Evolutionary conservation across 2,329 filamentous ascomycete genomes (phyloP), one percentile per base, ranked within the genome.

Genomic region (Alternaria triticimaculans): DNA sequence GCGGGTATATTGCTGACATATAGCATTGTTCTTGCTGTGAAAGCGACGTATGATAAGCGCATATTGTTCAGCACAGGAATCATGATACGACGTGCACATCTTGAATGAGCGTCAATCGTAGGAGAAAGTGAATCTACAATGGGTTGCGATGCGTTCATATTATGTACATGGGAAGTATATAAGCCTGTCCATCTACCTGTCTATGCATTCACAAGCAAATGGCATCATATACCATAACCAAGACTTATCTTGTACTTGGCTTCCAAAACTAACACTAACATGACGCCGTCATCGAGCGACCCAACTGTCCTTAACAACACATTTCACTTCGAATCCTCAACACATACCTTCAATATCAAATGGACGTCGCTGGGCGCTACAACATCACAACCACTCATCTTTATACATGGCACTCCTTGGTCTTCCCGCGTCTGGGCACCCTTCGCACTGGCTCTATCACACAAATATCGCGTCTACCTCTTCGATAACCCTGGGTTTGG

Each of bases 401-500:
- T 71, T 53, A 67, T 72, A 30, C 70, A 72, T 37, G 70, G 70
- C n/a, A 72, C 70, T 3, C 68, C 70, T n/a, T 72, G 70, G 70
- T 66, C 66, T n/a, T 71, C 66, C 12, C 69, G 58, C 15, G 65
- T 70, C 48, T 72, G 69, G 68, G 15, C 20, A 5, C 64, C 68
- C n/a, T 64, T 64, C 45, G 68, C 70, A 6, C 56, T 62, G 12
- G 58, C 67, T 26, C 50, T 72, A 23, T 68, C 68, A 5, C 56
- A 57, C 12, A 26, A 62, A 21, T 70, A 61, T 45, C 68, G 66
- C 58, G 65, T 71, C 14, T 69, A 71, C 45, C 59, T 72, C 23
- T 70, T 63, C 58, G 70, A 72, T 55, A 72, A 69, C 57, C 62
- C 70, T 12, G 69, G 70, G 5, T 72, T 72, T 23, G 69, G 69